Evolutionary conservation across 2,329 filamentous ascomycete species (phyloP).

Genomic region (Cordyceps cicadae): DNA sequence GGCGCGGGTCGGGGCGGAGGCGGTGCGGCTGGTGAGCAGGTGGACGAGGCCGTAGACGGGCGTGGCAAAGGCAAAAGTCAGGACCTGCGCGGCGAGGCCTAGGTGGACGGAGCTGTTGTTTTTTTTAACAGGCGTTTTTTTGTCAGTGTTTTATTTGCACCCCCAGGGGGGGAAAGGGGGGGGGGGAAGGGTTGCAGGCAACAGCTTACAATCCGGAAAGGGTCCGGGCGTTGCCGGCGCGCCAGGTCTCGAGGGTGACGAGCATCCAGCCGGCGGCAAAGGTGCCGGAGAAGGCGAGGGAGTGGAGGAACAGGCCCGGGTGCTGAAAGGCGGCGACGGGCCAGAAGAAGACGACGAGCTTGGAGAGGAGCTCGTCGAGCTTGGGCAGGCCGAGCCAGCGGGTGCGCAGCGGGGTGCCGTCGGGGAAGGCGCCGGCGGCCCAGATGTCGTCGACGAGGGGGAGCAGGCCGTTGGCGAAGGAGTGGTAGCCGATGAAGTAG

Average conservation of each 20-base stretch:
- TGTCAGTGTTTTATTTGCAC: too few species aligned
- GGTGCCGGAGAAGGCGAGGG: constrained; percentile 15
- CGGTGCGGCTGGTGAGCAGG: constrained; percentile 10
- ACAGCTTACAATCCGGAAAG: constrained; percentile 14
- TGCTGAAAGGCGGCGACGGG: constrained; percentile 10
- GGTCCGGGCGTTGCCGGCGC: constrained; percentile 13
- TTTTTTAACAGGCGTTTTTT: too few species aligned
- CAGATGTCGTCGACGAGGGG: constrained; percentile 7
- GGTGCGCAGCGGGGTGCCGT: constrained; percentile 15
- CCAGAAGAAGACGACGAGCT: constrained; percentile 17
- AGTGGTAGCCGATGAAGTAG: constrained; percentile 16
- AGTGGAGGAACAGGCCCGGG: constrained; percentile 15
- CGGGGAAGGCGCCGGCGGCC: constrained; percentile 10
- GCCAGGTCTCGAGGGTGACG: constrained; percentile 17
- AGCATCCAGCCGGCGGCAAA: constrained; percentile 15
- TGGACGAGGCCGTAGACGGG: constrained; percentile 15
- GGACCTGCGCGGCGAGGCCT: constrained; percentile 14
- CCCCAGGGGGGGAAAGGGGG: background rate
- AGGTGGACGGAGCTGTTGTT: constrained; percentile 13
- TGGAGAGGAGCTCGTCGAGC: constrained; percentile 13
- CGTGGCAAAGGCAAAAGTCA: constrained; percentile 17
- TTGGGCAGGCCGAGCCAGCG: constrained; percentile 12
- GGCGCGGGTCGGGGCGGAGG: constrained; percentile 10
- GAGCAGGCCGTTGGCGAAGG: constrained; percentile 13
- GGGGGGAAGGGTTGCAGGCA: background rate